Percentiles rank a stretch among this genome's conserved stretches.
phyloP scores from a whole-genome alignment of 2,329 filamentous ascomycete genomes.

The Pseudopithomyces maydicus region DNA sequence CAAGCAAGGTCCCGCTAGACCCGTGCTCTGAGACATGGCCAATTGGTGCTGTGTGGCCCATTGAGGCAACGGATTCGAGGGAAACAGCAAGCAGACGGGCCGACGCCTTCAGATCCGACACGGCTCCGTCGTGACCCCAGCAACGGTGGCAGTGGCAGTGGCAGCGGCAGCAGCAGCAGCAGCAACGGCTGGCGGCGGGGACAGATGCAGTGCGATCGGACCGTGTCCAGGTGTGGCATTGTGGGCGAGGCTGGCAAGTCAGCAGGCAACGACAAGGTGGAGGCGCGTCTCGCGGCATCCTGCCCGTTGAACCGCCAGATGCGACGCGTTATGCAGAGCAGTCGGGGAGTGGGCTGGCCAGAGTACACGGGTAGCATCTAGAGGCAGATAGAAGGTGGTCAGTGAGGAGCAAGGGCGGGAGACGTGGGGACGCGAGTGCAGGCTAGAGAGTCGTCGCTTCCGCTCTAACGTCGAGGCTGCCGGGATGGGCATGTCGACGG shows the following conservation, averaged over 20 bases:
- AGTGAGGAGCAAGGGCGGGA: not conserved
- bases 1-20: not conserved
- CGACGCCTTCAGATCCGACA: not conserved
- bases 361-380: not conserved
- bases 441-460: constrained; percentile 2
- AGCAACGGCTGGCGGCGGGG: no score
- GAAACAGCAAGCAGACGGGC: constrained; percentile 4
- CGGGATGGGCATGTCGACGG: not conserved
- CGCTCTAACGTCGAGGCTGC: not conserved
- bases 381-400: not conserved
- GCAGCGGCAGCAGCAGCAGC: no score
- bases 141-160: no score
- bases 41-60: constrained; percentile 19
- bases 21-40: constrained; percentile 33
- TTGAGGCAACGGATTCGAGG: constrained; percentile 20
- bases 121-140: not conserved
- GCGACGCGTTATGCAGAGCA: not conserved
- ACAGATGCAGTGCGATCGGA: no score
- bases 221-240: not conserved
- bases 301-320: not conserved
- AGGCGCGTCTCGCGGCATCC: constrained; percentile 2
- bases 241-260: not conserved
- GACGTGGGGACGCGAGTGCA: not conserved
- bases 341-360: no score
- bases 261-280: not conserved